Evolutionary conservation across 768 basidiomycete species (phyloP), one percentile per base, ranked within the genome.

Genomic region (Russula earlei): DNA sequence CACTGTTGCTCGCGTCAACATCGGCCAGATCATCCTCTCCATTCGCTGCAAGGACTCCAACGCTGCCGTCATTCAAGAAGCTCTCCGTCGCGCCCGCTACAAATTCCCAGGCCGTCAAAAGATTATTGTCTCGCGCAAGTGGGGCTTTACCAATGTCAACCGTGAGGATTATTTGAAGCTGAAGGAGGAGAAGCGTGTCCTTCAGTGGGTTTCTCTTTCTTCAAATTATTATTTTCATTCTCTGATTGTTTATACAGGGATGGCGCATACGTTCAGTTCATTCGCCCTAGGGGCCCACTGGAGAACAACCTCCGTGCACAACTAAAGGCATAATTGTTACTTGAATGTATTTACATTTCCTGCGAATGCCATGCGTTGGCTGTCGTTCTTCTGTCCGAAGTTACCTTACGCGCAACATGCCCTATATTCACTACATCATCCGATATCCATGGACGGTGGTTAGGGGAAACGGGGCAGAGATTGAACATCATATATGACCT

Each of bases 31-130:
- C 70, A 91, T 98, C 71, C 77, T 86, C 33, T 86, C 84, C 53
- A 85, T 97, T 72, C 89, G 94, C 48, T 88, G 84, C 79, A 94
- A 93, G 73, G 95, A 98, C 66, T 63, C 68, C 64, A 92, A 92
- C 71, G 81, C 85, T 38, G 72, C 83, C 27, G 90, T 97, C 66
- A 87, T 96, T 70, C 86, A 91, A 73, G 96, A 98, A 76, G 95
- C 94, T 52, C 85, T 98, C 62, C 90, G 94, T 66, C 93, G 94
- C 65, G 91, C 93, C 11, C 89, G 95, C 53, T 98, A 98, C 84
- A 99, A 98, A 84, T 95, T 93, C 86, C 90, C 91, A n/a, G 91
- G 92, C 55, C 83, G 91, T 68, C 92, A 95, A 78, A 95, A 95
- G 82, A 93, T 95, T 71, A 93, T 94, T 63, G 78, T 92, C 64